Conservation (phyloP, 306 rosid species). For the Malus domestica region DNA sequence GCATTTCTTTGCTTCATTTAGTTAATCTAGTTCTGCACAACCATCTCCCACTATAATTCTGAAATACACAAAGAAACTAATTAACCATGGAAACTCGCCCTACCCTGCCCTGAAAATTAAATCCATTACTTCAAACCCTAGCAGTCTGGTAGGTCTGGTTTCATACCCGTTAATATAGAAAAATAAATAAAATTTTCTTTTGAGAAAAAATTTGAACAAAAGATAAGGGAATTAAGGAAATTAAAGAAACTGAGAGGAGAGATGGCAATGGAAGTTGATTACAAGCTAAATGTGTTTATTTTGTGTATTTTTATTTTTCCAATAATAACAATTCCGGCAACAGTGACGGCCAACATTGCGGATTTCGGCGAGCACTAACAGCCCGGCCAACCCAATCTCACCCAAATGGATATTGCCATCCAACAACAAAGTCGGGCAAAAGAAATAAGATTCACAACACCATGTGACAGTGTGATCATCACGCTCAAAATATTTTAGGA, state of each 20-base stretch:
- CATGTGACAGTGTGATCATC: too few species aligned
- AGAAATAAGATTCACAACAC: too few species aligned
- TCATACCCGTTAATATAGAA: not conserved
- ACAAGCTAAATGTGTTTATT: constrained; percentile 23
- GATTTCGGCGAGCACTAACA: constrained; percentile 19
- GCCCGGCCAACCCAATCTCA: too few species aligned
- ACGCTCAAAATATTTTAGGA: too few species aligned
- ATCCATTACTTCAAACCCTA: not conserved
- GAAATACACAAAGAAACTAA: not conserved
- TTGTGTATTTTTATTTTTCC: constrained; percentile 13
- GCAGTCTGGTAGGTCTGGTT: not conserved
- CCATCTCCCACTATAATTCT: not conserved
- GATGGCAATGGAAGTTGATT: constrained; percentile 13
- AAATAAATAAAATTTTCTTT: not conserved
- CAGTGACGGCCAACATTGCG: constrained; percentile 21
- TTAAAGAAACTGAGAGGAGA: not conserved
- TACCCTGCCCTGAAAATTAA: not conserved
- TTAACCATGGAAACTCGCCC: not conserved
- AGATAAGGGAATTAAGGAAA: not conserved
- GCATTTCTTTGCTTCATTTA: constrained; percentile 7
- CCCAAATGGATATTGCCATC: too few species aligned
- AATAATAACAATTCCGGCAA: constrained; percentile 8
- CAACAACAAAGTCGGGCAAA: too few species aligned
- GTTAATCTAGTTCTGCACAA: not conserved
- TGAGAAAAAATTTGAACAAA: too few species aligned